Evolutionary conservation across 148 eudicot species (phyloP), one percentile per base, ranked within the genome.

Genomic region (Chenopodium berlandieri): DNA sequence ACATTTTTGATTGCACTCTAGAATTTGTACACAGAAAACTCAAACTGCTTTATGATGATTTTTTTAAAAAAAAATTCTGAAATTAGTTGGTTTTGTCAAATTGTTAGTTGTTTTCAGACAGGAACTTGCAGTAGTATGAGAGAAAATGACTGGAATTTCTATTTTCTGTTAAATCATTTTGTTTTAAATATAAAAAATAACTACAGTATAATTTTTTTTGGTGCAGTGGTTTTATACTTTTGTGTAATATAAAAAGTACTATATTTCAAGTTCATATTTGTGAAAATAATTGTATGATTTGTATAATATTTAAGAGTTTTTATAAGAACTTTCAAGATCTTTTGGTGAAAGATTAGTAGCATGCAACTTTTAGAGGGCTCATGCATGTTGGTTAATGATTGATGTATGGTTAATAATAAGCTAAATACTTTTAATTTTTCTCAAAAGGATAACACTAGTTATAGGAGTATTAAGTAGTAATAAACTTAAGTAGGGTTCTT

Each of bases 1-100:
- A 80, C 58, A 25, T 71, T 40, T 72, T 80, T 84, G 77, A 83
- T 84, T 84, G 83, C 81, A 68, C 77, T 80, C 54, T 50, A 83
- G 7, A 37, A 56, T 16, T 56, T 40, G 19, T 66, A 67, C 79
- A 80, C 56, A 27, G 54, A 73, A 47, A 50, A 79, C 82, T 52
- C 60, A 76, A 54, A 84, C 58, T 73, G 73, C 80, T 84, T 34
- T 58, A 77, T 79, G 80, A 62, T 79, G 64, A 23, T 6, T 13
- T 54, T 56, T 56, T 44, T 70, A 9, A 27, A 27, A 27, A 27
- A 27, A 0, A 79, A 63, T 40, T 62, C 70, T 77, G 68, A 16
- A 75, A 20, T 73, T 73, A 9, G 82, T 73, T 73, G 78, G 30
- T 56, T 62, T 19, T 80, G 78, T 46, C 72, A 80, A 73, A 73